A percentile compares a stretch with the other conserved stretches of the same genome.
Conservation (phyloP, 495 filamentous ascomycete species). For the Penicillium egyptiacum region DNA sequence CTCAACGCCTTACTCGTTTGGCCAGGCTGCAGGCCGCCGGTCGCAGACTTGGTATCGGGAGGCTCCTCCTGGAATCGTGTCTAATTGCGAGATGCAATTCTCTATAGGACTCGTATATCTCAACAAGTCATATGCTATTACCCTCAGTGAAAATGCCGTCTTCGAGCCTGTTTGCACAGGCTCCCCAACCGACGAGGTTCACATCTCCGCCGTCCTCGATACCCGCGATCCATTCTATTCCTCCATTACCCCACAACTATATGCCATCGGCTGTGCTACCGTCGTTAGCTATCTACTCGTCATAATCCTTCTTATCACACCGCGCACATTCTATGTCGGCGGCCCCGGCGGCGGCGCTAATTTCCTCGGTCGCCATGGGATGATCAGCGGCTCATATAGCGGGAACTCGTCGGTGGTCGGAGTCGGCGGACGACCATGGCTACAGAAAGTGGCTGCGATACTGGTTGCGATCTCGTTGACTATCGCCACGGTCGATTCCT, state of each 20-base stretch:
- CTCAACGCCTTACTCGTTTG: neutral
- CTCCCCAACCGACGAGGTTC: conserved; percentile 23
- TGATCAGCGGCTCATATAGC: conserved; percentile 73
- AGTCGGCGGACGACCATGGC: conserved; percentile 90
- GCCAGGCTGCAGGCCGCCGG: neutral
- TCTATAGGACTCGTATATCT: conserved; percentile 56
- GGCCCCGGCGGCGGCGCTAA: conserved; percentile 65
- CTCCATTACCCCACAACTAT: conserved; percentile 85
- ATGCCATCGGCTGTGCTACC: conserved; percentile 86
- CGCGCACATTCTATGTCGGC: conserved; percentile 83
- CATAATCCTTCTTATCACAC: conserved; percentile 91
- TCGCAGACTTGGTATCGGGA: neutral
- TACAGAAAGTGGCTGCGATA: conserved; percentile 91
- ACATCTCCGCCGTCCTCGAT: conserved; percentile 52
- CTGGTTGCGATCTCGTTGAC: conserved; percentile 89
- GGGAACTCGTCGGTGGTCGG: conserved; percentile 70
- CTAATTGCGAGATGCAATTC: neutral
- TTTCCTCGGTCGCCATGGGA: conserved; percentile 76
- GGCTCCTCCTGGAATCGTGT: neutral
- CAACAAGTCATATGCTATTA: conserved; percentile 56
- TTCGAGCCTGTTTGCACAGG: conserved; percentile 64
- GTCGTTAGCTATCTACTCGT: conserved; percentile 92
- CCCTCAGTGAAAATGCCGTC: conserved; percentile 60
- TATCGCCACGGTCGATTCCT: conserved; percentile 88
- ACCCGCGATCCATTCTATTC: conserved; percentile 86